Base-by-base conservation (phyloP, 768 basidiomycete species). In the Phylloporus sp. region DNA sequence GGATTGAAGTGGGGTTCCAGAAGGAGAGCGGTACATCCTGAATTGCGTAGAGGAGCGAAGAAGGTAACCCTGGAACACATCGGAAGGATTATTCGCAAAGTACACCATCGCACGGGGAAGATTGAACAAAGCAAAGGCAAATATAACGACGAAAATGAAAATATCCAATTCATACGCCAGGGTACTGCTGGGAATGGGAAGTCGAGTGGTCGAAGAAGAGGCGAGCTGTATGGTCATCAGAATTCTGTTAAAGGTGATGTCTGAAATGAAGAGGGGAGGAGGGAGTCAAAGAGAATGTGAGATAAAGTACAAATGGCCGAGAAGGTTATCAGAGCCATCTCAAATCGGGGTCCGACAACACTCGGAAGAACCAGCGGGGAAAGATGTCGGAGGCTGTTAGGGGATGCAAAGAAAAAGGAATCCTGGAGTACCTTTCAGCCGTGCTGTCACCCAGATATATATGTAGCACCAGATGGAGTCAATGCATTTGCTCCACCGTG, bases 61-160 rank as follows among this genome's bases (percentile, higher is more conserved):
- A 49, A 82, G 52, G 63, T 71, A 24, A 63, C 11, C 11, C 11
- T 10, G 11, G 9, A 2, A 58, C 74, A 75, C 76, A 49, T 79
- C 75, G 6, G 71, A 70, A 18, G 65, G 53, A 29, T 59, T 41
- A 14, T 71, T 70, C 47, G 73, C 75, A 53, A 81, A 64, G 40
- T 81, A 75, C 27, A 72, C 73, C 21, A 80, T 38, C 11, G 67
- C 64, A 24, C 76, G 73, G 21, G 81, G 81, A 17, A 79, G 50
- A 15, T 72, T 66, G 44, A 71, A 57, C 13, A 79, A 58, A 45
- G 71, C 62, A 38, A 76, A 62, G 27, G 69, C 24, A 1, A 62
- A 68, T 28, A 76, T 61, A 38, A 74, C 26, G 15, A 66, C 61
- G 49, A 76, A 50, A 40, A 82, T 59, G 56, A 77, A 67, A 41